Evolutionary conservation across 1,284 basidiomycete genomes (phyloP).

Genomic region (Trichosporon faecale): DNA sequence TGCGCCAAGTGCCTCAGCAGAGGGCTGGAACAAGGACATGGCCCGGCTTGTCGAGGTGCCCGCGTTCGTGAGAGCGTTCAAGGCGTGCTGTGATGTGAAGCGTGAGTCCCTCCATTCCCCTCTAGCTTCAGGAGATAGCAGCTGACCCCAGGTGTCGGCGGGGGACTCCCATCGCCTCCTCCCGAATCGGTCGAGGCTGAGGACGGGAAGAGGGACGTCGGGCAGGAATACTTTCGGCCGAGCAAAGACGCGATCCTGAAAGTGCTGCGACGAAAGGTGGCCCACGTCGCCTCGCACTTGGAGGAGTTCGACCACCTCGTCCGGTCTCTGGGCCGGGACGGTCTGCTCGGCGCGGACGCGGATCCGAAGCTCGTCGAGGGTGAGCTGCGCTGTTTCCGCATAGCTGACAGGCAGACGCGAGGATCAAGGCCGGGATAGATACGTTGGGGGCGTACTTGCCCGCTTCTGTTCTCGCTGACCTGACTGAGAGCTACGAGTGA

Average conservation of each 20-base stretch:
- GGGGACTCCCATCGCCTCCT: slow-evolving; percentile 34
- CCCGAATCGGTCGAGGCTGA: slow-evolving; percentile 18
- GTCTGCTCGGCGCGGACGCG: slow-evolving; percentile 27
- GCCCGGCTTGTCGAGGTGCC: slow-evolving; percentile 29
- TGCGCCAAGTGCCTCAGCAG: slow-evolving; percentile 16
- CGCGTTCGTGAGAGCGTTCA: slow-evolving; percentile 34
- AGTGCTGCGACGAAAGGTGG: slow-evolving; percentile 36
- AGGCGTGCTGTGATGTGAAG: slow-evolving; percentile 44
- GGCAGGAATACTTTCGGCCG: slow-evolving; percentile 37
- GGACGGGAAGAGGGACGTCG: neutral
- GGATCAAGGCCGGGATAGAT: slow-evolving; percentile 33
- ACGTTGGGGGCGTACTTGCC: slow-evolving; percentile 40
- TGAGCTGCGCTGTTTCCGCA: slow-evolving; percentile 19
- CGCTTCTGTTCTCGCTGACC: slow-evolving; percentile 14
- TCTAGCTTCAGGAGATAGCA: neutral
- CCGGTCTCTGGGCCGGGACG: slow-evolving; percentile 37
- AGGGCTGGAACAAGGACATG: slow-evolving; percentile 37
- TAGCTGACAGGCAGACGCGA: slow-evolving; percentile 29
- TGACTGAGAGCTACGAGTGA: slow-evolving; percentile 32
- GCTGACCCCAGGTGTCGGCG: slow-evolving; percentile 27
- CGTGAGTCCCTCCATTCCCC: slow-evolving; percentile 23
- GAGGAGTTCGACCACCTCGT: slow-evolving; percentile 46
- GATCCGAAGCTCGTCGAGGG: slow-evolving; percentile 29
- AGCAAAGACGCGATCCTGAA: slow-evolving; percentile 27
- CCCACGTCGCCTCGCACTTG: slow-evolving; percentile 33